phyloP scores from a whole-genome alignment of 1,284 basidiomycete genomes.

The Caloboletus inedulis region DNA sequence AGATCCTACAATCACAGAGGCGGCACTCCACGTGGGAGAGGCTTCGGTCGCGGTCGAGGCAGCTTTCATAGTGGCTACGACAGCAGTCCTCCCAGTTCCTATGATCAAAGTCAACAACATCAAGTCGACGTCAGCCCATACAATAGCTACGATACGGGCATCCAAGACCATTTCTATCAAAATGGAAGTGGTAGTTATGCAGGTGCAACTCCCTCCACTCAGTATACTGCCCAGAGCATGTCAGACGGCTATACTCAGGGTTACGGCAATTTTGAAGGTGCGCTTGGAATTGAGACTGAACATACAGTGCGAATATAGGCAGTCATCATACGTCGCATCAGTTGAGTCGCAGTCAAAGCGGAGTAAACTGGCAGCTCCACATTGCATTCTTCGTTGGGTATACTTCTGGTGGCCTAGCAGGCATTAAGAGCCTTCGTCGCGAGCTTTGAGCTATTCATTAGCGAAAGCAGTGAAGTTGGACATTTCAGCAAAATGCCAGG shows the following conservation, averaged over 20 bases:
- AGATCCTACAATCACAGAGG: constrained; percentile 68
- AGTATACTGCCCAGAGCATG: constrained; percentile 42
- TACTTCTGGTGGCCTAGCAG: constrained; percentile 21
- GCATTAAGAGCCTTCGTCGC: constrained; percentile 36
- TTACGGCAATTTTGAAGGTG: constrained; percentile 73
- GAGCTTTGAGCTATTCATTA: constrained; percentile 44
- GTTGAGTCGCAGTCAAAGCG: constrained; percentile 33
- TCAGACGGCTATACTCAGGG: constrained; percentile 52
- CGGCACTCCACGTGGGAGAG: constrained; percentile 58
- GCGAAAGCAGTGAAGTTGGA: constrained; percentile 42
- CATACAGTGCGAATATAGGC: constrained; percentile 34
- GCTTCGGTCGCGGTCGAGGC: constrained; percentile 59
- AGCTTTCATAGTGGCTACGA: constrained; percentile 55
- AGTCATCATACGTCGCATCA: constrained; percentile 32
- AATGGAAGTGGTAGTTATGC: constrained; percentile 48
- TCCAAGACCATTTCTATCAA: constrained; percentile 67
- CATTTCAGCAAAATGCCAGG: constrained; percentile 23
- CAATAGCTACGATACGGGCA: constrained; percentile 60
- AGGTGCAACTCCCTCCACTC: constrained; percentile 42
- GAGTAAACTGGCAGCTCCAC: constrained; percentile 27
- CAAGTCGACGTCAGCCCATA: constrained; percentile 60
- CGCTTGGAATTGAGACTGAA: constrained; percentile 67
- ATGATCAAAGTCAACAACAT: constrained; percentile 61
- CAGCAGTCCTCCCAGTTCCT: constrained; percentile 40
- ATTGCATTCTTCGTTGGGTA: constrained; percentile 21